Percentiles rank a stretch among this genome's conserved stretches.
phyloP scores from a whole-genome alignment of 768 basidiomycete species.

The Chalciporus pseudorubinellus region DNA sequence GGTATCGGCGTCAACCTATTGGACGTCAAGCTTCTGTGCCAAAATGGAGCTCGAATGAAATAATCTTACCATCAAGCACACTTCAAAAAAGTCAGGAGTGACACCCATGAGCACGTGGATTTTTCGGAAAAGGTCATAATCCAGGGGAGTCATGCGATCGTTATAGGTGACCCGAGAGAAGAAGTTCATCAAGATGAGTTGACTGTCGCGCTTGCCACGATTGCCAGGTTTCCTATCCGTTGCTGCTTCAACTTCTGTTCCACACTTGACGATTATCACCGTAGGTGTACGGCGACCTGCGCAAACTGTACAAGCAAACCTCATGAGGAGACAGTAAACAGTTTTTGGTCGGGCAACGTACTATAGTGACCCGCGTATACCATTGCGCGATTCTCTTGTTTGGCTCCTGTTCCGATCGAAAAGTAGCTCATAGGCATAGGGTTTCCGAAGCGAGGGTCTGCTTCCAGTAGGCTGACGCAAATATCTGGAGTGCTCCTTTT shows the following conservation, averaged over 20 bases:
- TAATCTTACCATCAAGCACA: slow-evolving; percentile 85
- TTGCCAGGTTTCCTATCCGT: slow-evolving; percentile 95
- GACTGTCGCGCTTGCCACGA: slow-evolving; percentile 97
- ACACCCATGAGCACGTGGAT: slow-evolving; percentile 97
- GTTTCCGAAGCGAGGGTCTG: slow-evolving; percentile 93
- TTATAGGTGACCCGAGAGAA: slow-evolving; percentile 99
- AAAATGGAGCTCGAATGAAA: background rate
- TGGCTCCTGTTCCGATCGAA: slow-evolving; percentile 87
- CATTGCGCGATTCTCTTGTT: slow-evolving; percentile 92
- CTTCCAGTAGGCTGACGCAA: slow-evolving; percentile 87
- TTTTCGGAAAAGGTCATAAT: slow-evolving; percentile 98
- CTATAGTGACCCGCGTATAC: slow-evolving; percentile 99
- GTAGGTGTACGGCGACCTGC: slow-evolving; percentile 92
- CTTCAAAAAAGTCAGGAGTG: slow-evolving; percentile 98
- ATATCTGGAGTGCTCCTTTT: slow-evolving; percentile 95
- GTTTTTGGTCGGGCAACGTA: slow-evolving; percentile 40
- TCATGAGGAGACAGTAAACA: slow-evolving; percentile 1
- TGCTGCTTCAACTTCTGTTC: slow-evolving; percentile 78
- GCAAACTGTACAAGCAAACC: slow-evolving; percentile 46
- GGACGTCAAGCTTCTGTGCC: slow-evolving; percentile 10
- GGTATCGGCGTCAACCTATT: slow-evolving; percentile 96
- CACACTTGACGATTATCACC: slow-evolving; percentile 94
- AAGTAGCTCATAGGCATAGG: slow-evolving; percentile 92
- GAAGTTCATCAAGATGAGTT: slow-evolving; percentile 99
- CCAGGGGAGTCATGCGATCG: slow-evolving; percentile 96